Percentiles rank a stretch among this genome's conserved stretches.
Conservation (phyloP, 73 alveolate species). For the Symbiodinium pilosum region DNA sequence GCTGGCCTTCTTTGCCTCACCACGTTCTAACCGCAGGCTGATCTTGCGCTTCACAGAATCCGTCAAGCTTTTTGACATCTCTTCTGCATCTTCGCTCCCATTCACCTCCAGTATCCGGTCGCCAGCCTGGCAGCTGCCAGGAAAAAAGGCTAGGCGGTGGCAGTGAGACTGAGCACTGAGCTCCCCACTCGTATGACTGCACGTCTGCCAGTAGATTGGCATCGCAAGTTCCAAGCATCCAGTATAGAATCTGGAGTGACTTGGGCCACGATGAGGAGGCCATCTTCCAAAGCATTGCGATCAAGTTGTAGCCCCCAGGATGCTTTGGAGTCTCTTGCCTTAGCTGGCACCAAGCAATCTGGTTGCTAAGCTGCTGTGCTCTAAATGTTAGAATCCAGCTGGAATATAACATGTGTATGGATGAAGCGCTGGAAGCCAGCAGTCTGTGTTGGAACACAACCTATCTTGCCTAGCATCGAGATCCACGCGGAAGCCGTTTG, state of each 20-base stretch:
- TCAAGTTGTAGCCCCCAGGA: conserved; percentile 71
- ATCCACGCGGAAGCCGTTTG: not conserved
- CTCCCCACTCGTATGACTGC: not conserved
- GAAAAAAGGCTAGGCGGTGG: no score
- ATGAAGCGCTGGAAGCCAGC: no score
- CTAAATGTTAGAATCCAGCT: no score
- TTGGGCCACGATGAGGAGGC: conserved; percentile 42
- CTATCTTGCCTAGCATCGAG: not conserved
- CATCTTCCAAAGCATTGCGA: conserved; percentile 22
- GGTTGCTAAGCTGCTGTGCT: no score
- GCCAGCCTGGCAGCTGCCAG: conserved; percentile 7
- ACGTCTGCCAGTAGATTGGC: not conserved
- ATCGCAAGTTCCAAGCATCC: conserved; percentile 78
- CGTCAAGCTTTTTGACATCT: conserved; percentile 20
- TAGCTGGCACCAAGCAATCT: no score
- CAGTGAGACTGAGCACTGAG: no score
- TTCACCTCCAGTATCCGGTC: conserved; percentile 49
- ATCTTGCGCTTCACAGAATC: not conserved
- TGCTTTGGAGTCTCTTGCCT: not conserved
- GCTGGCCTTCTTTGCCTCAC: conserved; percentile 5
- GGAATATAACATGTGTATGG: no score
- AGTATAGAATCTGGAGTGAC: conserved; percentile 39
- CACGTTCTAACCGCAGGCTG: not conserved
- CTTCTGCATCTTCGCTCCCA: not conserved
- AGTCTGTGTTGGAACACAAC: no score